Conservation (phyloP, 2,329 filamentous ascomycete species). For the Epicoccum nigrum region DNA sequence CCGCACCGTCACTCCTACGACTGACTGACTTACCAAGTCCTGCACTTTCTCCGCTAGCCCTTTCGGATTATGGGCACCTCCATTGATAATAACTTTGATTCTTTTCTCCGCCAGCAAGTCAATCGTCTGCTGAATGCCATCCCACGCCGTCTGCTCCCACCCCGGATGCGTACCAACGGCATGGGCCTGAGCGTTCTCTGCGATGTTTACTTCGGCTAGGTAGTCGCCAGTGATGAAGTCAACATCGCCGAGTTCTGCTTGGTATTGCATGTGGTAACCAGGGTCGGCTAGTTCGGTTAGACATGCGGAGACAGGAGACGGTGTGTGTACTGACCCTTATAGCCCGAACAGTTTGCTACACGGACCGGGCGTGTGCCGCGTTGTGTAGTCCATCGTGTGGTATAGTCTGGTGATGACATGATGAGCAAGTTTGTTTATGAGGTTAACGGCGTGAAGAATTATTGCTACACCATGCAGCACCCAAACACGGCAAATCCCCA, state of each 20-base stretch:
- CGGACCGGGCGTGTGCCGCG: slow-evolving; percentile 41
- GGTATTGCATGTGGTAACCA: slow-evolving; percentile 45
- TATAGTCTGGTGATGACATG: slow-evolving; percentile 27
- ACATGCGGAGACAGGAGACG: neutral
- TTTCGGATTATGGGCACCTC: slow-evolving; percentile 61
- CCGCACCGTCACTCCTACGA: neutral
- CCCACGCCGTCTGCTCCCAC: slow-evolving; percentile 57
- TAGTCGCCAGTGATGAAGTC: slow-evolving; percentile 53
- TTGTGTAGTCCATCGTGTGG: slow-evolving; percentile 35
- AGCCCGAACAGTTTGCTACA: slow-evolving; percentile 50
- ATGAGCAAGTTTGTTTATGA: neutral
- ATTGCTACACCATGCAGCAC: too few species aligned
- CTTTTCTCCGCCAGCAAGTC: slow-evolving; percentile 54
- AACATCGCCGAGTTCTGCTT: slow-evolving; percentile 44
- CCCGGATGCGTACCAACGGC: slow-evolving; percentile 51
- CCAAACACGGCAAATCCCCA: too few species aligned
- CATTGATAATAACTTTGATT: slow-evolving; percentile 64
- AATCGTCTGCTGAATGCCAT: slow-evolving; percentile 55
- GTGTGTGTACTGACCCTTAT: slow-evolving; percentile 27
- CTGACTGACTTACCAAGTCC: slow-evolving; percentile 39
- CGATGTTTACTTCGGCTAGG: slow-evolving; percentile 54
- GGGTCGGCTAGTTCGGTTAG: slow-evolving; percentile 40
- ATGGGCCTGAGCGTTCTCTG: slow-evolving; percentile 53
- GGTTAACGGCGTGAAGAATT: too few species aligned
- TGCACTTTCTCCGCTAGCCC: slow-evolving; percentile 57